These are phyloP conservation scores for Colletotrichum truncatum DNA, from an alignment of 2,329 filamentous ascomycete species.

Conservation along the genomic window DNA sequence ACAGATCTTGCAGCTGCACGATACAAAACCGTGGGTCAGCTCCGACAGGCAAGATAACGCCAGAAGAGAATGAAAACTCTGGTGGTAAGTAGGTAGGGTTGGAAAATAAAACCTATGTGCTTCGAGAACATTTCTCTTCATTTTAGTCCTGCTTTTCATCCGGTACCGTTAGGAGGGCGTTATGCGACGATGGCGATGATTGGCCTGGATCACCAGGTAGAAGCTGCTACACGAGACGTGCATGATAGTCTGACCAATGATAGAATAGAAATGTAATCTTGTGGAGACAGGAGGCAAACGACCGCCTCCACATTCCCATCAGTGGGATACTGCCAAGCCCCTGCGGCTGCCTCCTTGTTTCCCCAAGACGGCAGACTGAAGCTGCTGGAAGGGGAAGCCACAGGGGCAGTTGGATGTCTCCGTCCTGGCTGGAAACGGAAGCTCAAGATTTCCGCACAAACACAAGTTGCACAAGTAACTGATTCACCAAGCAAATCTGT, in stretches of 20 bases:
- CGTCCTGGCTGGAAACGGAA: background rate
- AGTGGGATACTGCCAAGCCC: background rate
- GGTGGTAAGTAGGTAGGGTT: background rate
- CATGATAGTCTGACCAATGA: slow-evolving; percentile 31
- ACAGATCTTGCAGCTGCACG: slow-evolving; percentile 20
- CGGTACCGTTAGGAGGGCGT: background rate
- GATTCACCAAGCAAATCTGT: too few species aligned
- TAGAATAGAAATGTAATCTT: background rate
- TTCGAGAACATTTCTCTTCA: background rate
- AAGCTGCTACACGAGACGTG: slow-evolving; percentile 35
- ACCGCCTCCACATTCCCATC: background rate
- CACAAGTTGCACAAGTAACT: too few species aligned
- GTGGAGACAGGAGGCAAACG: background rate
- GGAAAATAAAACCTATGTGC: background rate
- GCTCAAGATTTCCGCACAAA: background rate
- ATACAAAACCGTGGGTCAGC: slow-evolving; percentile 1
- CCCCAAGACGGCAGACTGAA: too few species aligned
- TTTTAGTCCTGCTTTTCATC: background rate
- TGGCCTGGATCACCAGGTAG: background rate
- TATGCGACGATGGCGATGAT: slow-evolving; percentile 17
- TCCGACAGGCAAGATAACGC: background rate
- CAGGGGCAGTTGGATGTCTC: background rate
- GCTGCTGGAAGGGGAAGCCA: background rate
- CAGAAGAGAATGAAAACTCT: background rate
- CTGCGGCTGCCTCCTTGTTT: too few species aligned